Percentiles rank a stretch among this genome's conserved stretches.
phyloP scores from a whole-genome alignment of 805 yeast species.

The Hanseniaspora singularis region DNA sequence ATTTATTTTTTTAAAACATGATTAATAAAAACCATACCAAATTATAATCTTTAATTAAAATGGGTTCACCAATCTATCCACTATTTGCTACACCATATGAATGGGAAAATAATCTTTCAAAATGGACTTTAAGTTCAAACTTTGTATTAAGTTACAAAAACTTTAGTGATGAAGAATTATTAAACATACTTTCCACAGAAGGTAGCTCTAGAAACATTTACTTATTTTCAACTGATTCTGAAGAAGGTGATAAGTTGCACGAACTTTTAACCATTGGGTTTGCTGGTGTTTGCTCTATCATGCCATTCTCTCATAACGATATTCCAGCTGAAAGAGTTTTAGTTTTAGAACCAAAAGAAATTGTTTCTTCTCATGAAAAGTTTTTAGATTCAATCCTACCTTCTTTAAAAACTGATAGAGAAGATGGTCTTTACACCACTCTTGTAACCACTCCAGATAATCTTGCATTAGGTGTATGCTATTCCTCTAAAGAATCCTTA shows the following conservation, averaged over 20 bases:
- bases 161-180: constrained; percentile 22
- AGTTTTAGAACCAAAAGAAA: neutral
- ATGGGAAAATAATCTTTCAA: constrained; percentile 9
- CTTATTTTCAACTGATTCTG: neutral
- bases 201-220: too few species aligned
- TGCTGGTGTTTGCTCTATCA: too few species aligned
- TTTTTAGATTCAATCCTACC: constrained; percentile 30
- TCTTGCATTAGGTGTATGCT: constrained; percentile 77
- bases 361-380: constrained; percentile 6
- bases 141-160: constrained; percentile 14
- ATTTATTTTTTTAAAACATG: too few species aligned
- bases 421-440: constrained; percentile 76
- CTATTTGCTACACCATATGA: constrained; percentile 10
- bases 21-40: too few species aligned
- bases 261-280: too few species aligned
- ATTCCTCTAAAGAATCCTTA: constrained; percentile 75
- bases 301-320: neutral
- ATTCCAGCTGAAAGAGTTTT: constrained; percentile 10
- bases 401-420: constrained; percentile 63
- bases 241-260: neutral
- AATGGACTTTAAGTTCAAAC: constrained; percentile 12
- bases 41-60: too few species aligned
- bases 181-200: constrained; percentile 20
- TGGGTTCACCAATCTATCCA: constrained; percentile 14
- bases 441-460: constrained; percentile 60